phyloP scores from a whole-genome alignment of 169 alveolate genomes.

The Fabrea salina region DNA sequence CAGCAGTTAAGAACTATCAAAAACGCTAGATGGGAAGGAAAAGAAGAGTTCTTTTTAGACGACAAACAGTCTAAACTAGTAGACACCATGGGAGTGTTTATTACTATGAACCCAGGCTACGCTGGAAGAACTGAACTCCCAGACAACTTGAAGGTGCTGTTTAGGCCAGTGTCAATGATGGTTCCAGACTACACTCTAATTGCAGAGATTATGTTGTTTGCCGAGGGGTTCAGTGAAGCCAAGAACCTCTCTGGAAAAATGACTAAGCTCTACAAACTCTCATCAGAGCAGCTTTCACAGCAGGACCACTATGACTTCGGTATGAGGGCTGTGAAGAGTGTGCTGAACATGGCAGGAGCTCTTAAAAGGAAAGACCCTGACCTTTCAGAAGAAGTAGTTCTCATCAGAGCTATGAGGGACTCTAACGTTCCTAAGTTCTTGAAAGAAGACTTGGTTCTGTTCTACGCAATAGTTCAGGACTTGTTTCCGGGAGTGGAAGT shows the following conservation, averaged over 20 bases:
- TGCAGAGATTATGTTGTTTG: constrained; percentile 82
- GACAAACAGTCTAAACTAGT: constrained; percentile 61
- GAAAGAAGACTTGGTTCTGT: constrained; percentile 79
- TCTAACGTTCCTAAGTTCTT: constrained; percentile 87
- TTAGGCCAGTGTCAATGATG: constrained; percentile 88
- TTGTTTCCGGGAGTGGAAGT: constrained; percentile 83
- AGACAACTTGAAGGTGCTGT: constrained; percentile 82
- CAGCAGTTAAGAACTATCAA: constrained; percentile 85
- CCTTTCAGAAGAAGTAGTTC: constrained; percentile 77
- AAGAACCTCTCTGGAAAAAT: constrained; percentile 76
- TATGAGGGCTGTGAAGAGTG: constrained; percentile 86
- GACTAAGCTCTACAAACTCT: constrained; percentile 80
- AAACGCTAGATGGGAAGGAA: constrained; percentile 78
- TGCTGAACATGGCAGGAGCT: constrained; percentile 87
- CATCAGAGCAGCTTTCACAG: constrained; percentile 81
- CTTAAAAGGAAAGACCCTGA: constrained; percentile 70
- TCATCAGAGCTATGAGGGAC: constrained; percentile 85
- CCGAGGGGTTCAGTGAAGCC: constrained; percentile 77
- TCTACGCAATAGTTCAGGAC: constrained; percentile 78
- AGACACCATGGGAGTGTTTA: constrained; percentile 76
- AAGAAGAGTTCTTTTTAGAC: constrained; percentile 68
- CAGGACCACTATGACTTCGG: constrained; percentile 89
- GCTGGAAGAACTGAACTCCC: constrained; percentile 88
- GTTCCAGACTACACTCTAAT: constrained; percentile 83
- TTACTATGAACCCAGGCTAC: constrained; percentile 89